Evolutionary conservation across 2,329 filamentous ascomycete genomes (phyloP).

Genomic region (Chrysosporium keratinophilum): DNA sequence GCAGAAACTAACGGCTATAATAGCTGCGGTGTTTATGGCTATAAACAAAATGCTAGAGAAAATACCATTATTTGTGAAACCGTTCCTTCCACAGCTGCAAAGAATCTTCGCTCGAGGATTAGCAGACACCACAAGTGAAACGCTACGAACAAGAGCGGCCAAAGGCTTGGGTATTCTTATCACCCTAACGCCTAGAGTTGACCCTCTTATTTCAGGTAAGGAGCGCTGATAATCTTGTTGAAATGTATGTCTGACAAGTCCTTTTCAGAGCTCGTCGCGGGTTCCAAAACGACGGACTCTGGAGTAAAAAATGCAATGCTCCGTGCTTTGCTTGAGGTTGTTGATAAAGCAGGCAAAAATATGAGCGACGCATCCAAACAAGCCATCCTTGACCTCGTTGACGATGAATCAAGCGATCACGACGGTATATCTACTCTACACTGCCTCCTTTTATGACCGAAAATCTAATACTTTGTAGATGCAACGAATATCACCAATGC

Average conservation of each 20-base stretch:
- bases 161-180: conserved; percentile 92
- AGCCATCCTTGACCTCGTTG: conserved; percentile 80
- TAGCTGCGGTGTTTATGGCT: conserved; percentile 78
- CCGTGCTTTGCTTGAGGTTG: conserved; percentile 89
- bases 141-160: conserved; percentile 75
- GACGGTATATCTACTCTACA: conserved; percentile 43
- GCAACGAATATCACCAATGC: conserved; percentile 81
- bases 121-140: conserved; percentile 83
- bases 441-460: neutral
- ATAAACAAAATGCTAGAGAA: conserved; percentile 94
- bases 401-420: conserved; percentile 65
- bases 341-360: conserved; percentile 85
- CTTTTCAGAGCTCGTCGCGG: conserved; percentile 71
- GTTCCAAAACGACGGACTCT: conserved; percentile 76
- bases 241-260: neutral
- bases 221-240: neutral
- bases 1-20: conserved; percentile 18
- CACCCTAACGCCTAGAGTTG: conserved; percentile 86
- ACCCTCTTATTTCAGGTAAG: conserved; percentile 66
- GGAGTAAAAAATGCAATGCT: conserved; percentile 94
- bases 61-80: conserved; percentile 89
- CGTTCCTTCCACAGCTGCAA: conserved; percentile 92
- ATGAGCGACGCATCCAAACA: conserved; percentile 87
- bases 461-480: conserved; percentile 30
- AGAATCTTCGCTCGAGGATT: conserved; percentile 93